Evolutionary conservation across 805 yeast species (phyloP), one percentile per base, ranked within the genome.

Genomic region (Starmerella apicola): DNA sequence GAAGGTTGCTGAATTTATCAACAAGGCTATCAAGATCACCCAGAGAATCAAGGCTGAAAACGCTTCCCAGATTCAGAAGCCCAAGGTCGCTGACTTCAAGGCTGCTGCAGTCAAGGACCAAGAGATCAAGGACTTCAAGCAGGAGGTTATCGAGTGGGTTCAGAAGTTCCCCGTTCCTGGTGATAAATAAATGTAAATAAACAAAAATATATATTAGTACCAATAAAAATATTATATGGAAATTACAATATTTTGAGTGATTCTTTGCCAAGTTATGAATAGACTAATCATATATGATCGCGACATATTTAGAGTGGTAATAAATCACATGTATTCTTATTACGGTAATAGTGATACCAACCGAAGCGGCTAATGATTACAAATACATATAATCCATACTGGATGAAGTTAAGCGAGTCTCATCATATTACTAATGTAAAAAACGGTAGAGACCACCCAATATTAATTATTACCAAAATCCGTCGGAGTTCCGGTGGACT

Each of bases 131-230:
- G 62, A 60, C 4, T 65, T 83, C 53, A 75, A 74, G 46, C 58
- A 68, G 37, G 86, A 80, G 56, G 82, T 84, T 41, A 66, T 74
- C 34, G 64, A 64, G 18, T 84, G 88, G 83, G 88, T 72, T 36
- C 69, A 77, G 28, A 56, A 71, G 46, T 84, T 67, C 65, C 94
- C 95, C 21, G 93, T 85, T 47, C 96, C 96, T 38, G 52, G 52
- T 18, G 52, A 48, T 19, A 19, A 32, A 20, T 47, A 42, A 30
- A 28, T 9, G 12, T 9, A 24, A 9, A 24, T 24, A 9, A 8
- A 12, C 8, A 12, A 9, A 24, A 24, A 24, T 24, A 24, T 8
- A 8, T 24, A 12, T 12, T 9, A 8, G 8, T 24, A 9, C 12
- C n/a, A 10, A 15, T 28, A 16, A 28, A n/a, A 28, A 24, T 24